Base-by-base conservation (phyloP, 2,329 filamentous ascomycete species). In the Fusarium sp. region DNA sequence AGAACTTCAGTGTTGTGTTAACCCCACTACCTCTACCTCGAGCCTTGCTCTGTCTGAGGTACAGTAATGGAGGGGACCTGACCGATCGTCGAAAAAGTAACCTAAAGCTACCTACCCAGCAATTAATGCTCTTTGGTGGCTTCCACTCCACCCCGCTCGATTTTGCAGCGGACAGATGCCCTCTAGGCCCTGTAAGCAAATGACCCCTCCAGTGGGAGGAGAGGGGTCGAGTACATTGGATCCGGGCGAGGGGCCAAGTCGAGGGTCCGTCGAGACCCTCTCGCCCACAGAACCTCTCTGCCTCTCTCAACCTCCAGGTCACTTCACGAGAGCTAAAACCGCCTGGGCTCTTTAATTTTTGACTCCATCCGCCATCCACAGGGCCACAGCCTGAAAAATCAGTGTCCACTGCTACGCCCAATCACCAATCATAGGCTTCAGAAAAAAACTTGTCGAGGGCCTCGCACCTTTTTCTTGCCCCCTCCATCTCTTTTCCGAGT, bases 401-500 rank as follows among this genome's bases (percentile, higher is more conserved):
- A 50, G 59, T 70, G 72, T 63, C 74, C 72, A 75, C 74, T 68
- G 70, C 63, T 54, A 63, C 61, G 25, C 63, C 59, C 53, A 52
- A 48, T 58, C 67, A 66, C 72, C 78, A 80, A 80, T 80, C 77
- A 80, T 72, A 76, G 69, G 63, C 63, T 53, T 69, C 66, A 76
- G 71, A 72, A 78, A 78, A 80, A 79, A 80, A 79, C 75, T 78
- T 76, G 69, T 73, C 70, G 63, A 75, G 70, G 69, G 66, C 69
- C 63, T 78, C 73, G 67, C 75, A 75, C 74, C 68, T 74, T 77
- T 76, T 75, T 70, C 73, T 75, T 72, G 70, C 72, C 75, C 75
- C 73, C 74, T 73, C 71, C 67, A 69, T 71, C 63, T 61, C 63
- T 70, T 66, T 72, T 70, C 70, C 70, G 64, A 66, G 53, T 66